These are phyloP conservation scores for Diaporthe citrichinensis DNA, from an alignment of 2,329 filamentous ascomycete genomes.

Conservation along the genomic window DNA sequence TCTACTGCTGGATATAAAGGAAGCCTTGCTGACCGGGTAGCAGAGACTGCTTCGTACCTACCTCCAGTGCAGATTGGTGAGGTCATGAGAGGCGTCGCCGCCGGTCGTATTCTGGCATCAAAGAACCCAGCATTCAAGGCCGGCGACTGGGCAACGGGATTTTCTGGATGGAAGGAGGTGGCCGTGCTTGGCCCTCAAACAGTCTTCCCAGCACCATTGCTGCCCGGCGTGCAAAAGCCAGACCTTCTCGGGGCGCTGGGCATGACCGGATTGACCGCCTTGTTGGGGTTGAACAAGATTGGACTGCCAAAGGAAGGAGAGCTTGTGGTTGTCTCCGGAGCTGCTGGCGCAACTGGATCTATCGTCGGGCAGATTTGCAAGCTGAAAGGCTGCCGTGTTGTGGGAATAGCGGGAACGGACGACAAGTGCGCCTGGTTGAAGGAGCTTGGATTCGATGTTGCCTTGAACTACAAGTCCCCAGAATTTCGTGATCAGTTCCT, in stretches of 20 bases:
- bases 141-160: constrained; percentile 66
- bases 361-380: constrained; percentile 78
- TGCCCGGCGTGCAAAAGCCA: constrained; percentile 54
- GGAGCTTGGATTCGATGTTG: constrained; percentile 75
- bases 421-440: constrained; percentile 75
- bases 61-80: constrained; percentile 72
- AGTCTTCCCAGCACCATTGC: constrained; percentile 49
- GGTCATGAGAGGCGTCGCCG: constrained; percentile 70
- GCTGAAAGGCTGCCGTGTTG: constrained; percentile 68
- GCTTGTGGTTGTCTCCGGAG: constrained; percentile 76
- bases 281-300: constrained; percentile 76
- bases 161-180: constrained; percentile 71
- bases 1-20: neutral
- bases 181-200: constrained; percentile 62
- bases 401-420: constrained; percentile 68
- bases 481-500: constrained; percentile 73
- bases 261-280: constrained; percentile 75
- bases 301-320: constrained; percentile 73
- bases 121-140: constrained; percentile 61
- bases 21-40: neutral
- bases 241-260: constrained; percentile 70
- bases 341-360: constrained; percentile 76
- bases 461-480: constrained; percentile 77
- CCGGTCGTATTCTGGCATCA: constrained; percentile 66
- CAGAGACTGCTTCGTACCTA: constrained; percentile 61